phyloP scores from a whole-genome alignment of 2,329 filamentous ascomycete species.

The Phoma sp. region DNA sequence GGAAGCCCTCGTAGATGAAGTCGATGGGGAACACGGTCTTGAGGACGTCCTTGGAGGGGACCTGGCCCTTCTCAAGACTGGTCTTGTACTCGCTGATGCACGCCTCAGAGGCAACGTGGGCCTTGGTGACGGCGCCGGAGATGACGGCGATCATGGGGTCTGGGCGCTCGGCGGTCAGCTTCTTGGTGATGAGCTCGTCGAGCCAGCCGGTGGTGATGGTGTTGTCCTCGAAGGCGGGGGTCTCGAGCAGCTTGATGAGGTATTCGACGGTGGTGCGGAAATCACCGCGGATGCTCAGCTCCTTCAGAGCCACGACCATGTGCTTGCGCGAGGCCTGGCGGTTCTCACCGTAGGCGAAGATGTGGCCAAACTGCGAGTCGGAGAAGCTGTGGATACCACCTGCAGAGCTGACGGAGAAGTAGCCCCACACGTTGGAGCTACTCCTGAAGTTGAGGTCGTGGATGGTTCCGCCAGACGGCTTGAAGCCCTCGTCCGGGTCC shows the following conservation, averaged over 20 bases:
- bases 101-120: constrained; percentile 89
- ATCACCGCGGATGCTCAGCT: constrained; percentile 98
- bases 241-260: constrained; percentile 97
- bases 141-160: constrained; percentile 94
- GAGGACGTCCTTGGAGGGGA: constrained; percentile 92
- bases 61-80: constrained; percentile 95
- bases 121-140: constrained; percentile 93
- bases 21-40: constrained; percentile 98
- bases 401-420: constrained; percentile 96
- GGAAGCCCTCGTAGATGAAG: constrained; percentile 96
- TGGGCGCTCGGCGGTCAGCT: constrained; percentile 92
- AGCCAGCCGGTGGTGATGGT: constrained; percentile 99
- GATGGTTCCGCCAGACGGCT: constrained; percentile 98
- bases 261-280: constrained; percentile 99
- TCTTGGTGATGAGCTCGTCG: constrained; percentile 97
- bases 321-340: constrained; percentile 95
- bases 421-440: constrained; percentile 99
- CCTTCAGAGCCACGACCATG: constrained; percentile 98
- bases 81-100: constrained; percentile 86
- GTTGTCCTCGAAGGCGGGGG: constrained; percentile 97
- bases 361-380: constrained; percentile 98
- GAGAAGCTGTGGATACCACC: constrained; percentile 99
- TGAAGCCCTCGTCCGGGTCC: constrained; percentile 98
- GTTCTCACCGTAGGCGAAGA: constrained; percentile 98
- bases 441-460: constrained; percentile 99